Percentiles rank a stretch among this genome's conserved stretches.
Evolutionary conservation across 495 filamentous ascomycete genomes (phyloP).

Genomic region (Tuber calosporum): DNA sequence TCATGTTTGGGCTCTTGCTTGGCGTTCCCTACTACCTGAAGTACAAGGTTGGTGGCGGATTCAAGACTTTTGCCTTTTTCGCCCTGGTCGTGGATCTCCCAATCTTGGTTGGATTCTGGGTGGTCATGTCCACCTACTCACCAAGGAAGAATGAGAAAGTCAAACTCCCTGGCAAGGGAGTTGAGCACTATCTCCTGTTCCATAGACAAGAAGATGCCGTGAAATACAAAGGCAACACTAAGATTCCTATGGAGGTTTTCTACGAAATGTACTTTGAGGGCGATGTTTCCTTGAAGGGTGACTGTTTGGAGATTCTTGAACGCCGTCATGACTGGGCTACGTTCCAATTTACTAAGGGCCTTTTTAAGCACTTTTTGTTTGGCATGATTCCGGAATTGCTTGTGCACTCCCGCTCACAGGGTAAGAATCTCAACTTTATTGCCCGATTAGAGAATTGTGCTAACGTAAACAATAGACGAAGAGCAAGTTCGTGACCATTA

Average conservation of each 20-base stretch:
- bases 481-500: constrained; percentile 84
- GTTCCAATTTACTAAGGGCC: constrained; percentile 65
- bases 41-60: constrained; percentile 62
- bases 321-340: constrained; percentile 82
- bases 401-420: constrained; percentile 70
- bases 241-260: constrained; percentile 81
- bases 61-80: constrained; percentile 67
- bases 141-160: constrained; percentile 75
- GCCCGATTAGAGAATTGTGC: constrained; percentile 7
- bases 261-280: constrained; percentile 85
- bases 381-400: constrained; percentile 68
- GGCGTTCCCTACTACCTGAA: constrained; percentile 60
- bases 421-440: constrained; percentile 43
- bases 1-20: constrained; percentile 54
- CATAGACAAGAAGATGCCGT: constrained; percentile 63
- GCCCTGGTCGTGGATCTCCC: constrained; percentile 58
- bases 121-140: constrained; percentile 55
- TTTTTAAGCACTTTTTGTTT: constrained; percentile 65
- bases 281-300: constrained; percentile 78
- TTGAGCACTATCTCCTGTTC: constrained; percentile 81
- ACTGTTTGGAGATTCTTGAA: constrained; percentile 70
- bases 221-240: constrained; percentile 68
- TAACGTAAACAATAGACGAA: constrained; percentile 53
- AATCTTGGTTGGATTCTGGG: constrained; percentile 66
- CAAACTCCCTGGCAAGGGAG: constrained; percentile 63